These are phyloP conservation scores for Aspergillus luchuensis DNA, from an alignment of 2,329 filamentous ascomycete genomes.

Conservation along the genomic window DNA sequence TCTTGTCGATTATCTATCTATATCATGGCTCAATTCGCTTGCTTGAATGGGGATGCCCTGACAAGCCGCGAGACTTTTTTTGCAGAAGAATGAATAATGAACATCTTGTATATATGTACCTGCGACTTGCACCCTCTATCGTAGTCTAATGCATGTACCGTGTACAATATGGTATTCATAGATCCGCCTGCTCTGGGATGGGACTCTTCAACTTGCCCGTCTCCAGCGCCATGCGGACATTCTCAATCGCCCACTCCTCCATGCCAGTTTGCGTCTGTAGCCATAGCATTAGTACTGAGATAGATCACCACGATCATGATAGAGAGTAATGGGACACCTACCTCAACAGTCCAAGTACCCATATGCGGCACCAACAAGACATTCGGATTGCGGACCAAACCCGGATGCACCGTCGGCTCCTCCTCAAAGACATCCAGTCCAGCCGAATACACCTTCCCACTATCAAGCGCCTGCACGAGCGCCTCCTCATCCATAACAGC, in stretches of 20 bases:
- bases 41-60: too few relatives aligned
- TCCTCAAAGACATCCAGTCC: conserved; percentile 84
- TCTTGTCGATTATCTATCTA: background rate
- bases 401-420: conserved; percentile 74
- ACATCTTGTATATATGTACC: conserved; percentile 3
- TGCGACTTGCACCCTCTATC: background rate
- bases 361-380: conserved; percentile 81
- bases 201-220: conserved; percentile 65
- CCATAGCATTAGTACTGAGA: background rate
- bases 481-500: conserved; percentile 81
- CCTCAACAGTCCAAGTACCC: conserved; percentile 77
- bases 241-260: conserved; percentile 75
- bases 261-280: conserved; percentile 57
- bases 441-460: conserved; percentile 68
- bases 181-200: conserved; percentile 69
- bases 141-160: background rate
- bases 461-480: conserved; percentile 70
- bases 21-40: too few relatives aligned
- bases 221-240: conserved; percentile 65
- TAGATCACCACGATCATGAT: background rate
- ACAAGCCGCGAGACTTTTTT: too few relatives aligned
- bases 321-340: conserved; percentile 21
- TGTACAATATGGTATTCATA: conserved; percentile 26
- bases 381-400: conserved; percentile 68
- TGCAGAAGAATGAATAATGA: conserved; percentile 4